Evolutionary conservation across 1,284 basidiomycete species (phyloP), one percentile per base, ranked within the genome.

Genomic region (Sanguinoderma infundibulare): DNA sequence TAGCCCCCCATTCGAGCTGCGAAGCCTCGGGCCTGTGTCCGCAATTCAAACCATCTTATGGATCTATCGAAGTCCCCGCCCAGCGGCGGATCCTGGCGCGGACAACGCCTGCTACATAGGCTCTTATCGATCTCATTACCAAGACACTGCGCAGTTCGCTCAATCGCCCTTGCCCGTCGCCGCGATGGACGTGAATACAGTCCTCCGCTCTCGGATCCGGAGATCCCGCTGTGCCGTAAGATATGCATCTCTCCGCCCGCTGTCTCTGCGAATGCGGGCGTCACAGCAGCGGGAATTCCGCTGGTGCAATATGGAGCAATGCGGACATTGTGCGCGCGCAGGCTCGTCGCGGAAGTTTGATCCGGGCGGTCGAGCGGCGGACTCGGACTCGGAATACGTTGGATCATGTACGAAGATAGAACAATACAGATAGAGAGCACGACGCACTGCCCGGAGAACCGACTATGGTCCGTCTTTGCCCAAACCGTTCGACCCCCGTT

Each of bases 21-120:
- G 51, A 34, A 32, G 56, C 20, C 26, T n/a, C n/a, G n/a, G n/a
- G n/a, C n/a, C n/a, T n/a, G n/a, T 3, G n/a, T 15, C 10, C 6
- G 47, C 52, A 51, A 65, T 65, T 53, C 36, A 62, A 22, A 55
- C 39, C 44, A 64, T 46, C 42, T 46, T 2, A 28, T 17, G 24
- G 42, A 46, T 46, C 42, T 46, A 1, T 28, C 24, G 24, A 46
- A 26, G 24, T 8, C 14, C 42, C 7, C 15, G 24, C 24, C 24
- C 17, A 6, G 12, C 9, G 17, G 15, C 17, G 42, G 42, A 22
- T 28, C 7, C 12, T 26, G 42, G 42, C n/a, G n/a, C 42, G 42
- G 24, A 46, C 5, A 17, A 17, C 42, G 5, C 26, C 7, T 26
- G 10, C 5, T 46, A 14, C 24, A 7, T n/a, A n/a, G n/a, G n/a